Evolutionary conservation across 2,329 filamentous ascomycete species (phyloP), one percentile per base, ranked within the genome.

Genomic region (Metarhizium rileyi): DNA sequence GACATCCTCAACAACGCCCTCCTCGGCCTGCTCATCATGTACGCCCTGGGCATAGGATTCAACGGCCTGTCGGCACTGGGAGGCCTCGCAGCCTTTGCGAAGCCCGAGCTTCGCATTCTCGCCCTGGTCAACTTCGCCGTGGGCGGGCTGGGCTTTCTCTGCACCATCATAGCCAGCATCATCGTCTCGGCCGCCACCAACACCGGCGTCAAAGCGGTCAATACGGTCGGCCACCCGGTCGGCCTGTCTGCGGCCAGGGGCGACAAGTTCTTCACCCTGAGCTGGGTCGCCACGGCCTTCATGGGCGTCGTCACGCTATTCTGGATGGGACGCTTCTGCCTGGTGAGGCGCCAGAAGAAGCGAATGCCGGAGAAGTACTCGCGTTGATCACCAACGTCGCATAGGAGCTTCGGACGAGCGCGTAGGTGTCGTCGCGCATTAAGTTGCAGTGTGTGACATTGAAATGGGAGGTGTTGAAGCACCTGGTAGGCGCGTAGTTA

Each of bases 1-100:
- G 65, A 75, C 61, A 61, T 67, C n/a, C 63, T 79, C 58, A 77
- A 78, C 57, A 59, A 61, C 16, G 64, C 70, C n/a, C 66, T 78
- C 4, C 60, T 73, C n/a, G 69, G 66, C 25, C 61, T 76, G 44
- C 74, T 75, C 58, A 62, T 75, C 46, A 60, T 80, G 50, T 78
- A 73, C 60, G 67, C 73, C 38, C 53, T 78, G 2, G 69, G 64
- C 48, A 61, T 68, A 44, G 66, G 60, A 18, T 65, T 72, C 55
- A 63, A 70, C 2, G 73, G 70, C 10, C 60, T 75, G 2, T 65
- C 68, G 28, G 68, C 76, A 58, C 57, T 78, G 2, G 57, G 60
- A 14, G 67, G 63, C 45, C 47, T 69, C 46, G 63, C 56, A 8
- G 65, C 67, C 38, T 52, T 74, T 50, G 58, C 69, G 57, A 56